Conservation (phyloP, 2,329 filamentous ascomycete genomes). For the Colletotrichum endophyticum region DNA sequence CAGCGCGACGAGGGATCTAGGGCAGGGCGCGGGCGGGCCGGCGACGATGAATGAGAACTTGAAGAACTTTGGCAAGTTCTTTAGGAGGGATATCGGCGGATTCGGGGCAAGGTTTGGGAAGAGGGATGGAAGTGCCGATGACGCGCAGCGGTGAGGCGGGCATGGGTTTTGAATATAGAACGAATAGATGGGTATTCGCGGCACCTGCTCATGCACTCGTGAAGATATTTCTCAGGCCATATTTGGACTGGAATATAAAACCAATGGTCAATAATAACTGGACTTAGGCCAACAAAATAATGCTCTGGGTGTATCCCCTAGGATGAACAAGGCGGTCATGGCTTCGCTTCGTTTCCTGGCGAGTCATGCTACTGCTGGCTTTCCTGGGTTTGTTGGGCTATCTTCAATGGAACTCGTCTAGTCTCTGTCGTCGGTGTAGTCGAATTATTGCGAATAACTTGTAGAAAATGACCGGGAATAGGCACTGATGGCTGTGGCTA, state of each 20-base stretch:
- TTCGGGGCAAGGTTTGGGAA: conserved; percentile 77
- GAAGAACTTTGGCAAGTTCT: conserved; percentile 96
- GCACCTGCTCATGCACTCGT: background rate
- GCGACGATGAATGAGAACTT: conserved; percentile 89
- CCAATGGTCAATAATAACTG: rapidly evolving
- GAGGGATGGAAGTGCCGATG: conserved; percentile 49
- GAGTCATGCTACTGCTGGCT: background rate
- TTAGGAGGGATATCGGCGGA: conserved; percentile 82
- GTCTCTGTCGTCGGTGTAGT: no score
- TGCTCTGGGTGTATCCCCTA: no score
- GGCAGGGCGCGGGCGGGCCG: conserved; percentile 43
- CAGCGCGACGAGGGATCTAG: conserved; percentile 86
- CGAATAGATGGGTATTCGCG: background rate
- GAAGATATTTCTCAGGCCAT: background rate
- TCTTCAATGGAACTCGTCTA: background rate
- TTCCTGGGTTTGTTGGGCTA: background rate
- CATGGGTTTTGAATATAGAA: background rate
- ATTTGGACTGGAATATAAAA: background rate
- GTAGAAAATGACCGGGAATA: rapidly evolving
- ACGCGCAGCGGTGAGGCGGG: conserved; percentile 19
- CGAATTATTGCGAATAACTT: no score
- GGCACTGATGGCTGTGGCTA: background rate
- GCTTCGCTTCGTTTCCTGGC: background rate
- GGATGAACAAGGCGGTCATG: no score
- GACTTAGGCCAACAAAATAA: no score